These are phyloP conservation scores for Scedosporium boydii DNA, from an alignment of 2,329 filamentous ascomycete genomes.

Conservation along the genomic window DNA sequence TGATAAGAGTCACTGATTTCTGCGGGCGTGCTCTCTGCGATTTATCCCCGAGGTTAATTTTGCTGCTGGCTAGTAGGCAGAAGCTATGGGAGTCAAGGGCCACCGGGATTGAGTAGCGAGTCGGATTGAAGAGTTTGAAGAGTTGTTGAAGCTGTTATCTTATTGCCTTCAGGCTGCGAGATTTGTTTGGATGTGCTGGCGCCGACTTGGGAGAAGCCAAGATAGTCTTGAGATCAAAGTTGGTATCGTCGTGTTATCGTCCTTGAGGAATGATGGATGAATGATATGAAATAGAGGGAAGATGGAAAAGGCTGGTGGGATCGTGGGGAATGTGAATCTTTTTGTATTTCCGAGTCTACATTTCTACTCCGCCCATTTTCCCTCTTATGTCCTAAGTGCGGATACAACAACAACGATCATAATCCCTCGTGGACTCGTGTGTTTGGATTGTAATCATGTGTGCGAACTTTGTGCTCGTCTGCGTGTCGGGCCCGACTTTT, in stretches of 20 bases:
- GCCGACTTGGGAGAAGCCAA: neutral
- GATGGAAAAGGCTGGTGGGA: neutral
- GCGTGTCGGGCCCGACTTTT: neutral
- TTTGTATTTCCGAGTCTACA: slow-evolving; percentile 1
- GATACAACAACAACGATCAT: neutral
- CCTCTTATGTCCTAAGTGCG: slow-evolving; percentile 1
- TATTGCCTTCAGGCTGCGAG: slow-evolving; percentile 2
- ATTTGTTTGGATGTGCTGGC: neutral
- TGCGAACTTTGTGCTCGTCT: slow-evolving; percentile 2
- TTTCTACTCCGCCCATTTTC: neutral
- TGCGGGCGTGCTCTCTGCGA: slow-evolving; percentile 5
- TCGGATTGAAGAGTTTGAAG: neutral
- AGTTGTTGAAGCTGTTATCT: neutral
- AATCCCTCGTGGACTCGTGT: slow-evolving; percentile 5
- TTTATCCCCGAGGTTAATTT: slow-evolving; percentile 6
- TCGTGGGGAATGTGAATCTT: slow-evolving; percentile 3
- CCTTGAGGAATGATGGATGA: neutral
- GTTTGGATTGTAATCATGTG: slow-evolving; percentile 4
- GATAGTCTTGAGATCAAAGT: neutral
- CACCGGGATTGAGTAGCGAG: neutral
- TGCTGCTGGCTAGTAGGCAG: slow-evolving; percentile 4
- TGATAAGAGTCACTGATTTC: slow-evolving; percentile 4
- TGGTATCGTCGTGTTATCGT: neutral
- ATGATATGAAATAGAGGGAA: neutral
- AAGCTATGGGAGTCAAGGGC: neutral